Base-by-base conservation (phyloP, 176 grass and related monocot species). In the Eragrostis curvula region DNA sequence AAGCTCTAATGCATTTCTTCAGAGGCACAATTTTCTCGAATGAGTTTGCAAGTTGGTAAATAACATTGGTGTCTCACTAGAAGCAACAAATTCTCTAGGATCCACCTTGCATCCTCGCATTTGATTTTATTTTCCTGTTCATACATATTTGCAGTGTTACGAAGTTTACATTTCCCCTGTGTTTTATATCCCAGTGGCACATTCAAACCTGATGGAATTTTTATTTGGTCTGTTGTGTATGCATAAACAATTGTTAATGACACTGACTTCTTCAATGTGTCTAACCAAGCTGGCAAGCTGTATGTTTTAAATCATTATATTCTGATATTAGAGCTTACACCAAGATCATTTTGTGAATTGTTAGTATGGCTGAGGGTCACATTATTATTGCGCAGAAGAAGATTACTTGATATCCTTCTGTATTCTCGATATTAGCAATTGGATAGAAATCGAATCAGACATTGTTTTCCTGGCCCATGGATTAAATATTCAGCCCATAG, bases 21-120 rank as follows among this genome's bases (percentile, higher is more conserved):
- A 63, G 32, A 75, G 70, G 44, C 44, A 32, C 20, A 81, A 32
- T 85, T 75, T 84, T 51, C n/a, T 78, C 28, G 40, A 77, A 17
- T n/a, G n/a, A 59, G 32, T 74, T 84, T 68, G 12, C 12, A 59
- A 62, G 42, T 66, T 66, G 27, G 29, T 66, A 88, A 66, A 83
- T 73, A 83, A 40, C 41, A 66, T 36, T 5, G 42, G 21, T 49
- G 20, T 27, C 47, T 73, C 18, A 83, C 55, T 77, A 65, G 18
- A 43, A 78, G 46, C 52, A 83, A 64, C 15, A 72, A 69, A 66
- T 77, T 29, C 17, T 11, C 0, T 77, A 78, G 66, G 32, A 50
- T 20, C 46, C 13, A 65, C 14, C 45, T 66, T 43, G 32, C 60
- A 82, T 63, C 27, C 10, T 78, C 12, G 42, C 7, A 45, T 71